Percentiles rank a stretch among this genome's conserved stretches.
These are phyloP conservation scores for Fraxinus quadrangulata DNA, from an alignment of 257 asterid genomes.

Conservation along the genomic window DNA sequence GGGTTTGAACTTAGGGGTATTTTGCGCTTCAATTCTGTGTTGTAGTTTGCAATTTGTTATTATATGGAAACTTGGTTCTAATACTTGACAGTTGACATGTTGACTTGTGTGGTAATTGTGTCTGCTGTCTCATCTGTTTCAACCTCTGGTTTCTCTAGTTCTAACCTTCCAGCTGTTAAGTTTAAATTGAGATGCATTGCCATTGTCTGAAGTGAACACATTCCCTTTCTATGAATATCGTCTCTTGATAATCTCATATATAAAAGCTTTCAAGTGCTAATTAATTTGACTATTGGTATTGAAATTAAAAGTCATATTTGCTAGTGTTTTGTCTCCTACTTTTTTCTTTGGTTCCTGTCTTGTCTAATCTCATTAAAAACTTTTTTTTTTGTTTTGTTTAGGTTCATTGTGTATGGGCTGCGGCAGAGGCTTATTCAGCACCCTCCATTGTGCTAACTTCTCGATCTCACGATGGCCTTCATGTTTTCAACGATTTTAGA, in stretches of 20 bases:
- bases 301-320: not conserved
- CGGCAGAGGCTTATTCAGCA: slow-evolving; percentile 99
- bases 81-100: not conserved
- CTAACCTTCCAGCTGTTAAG: not conserved
- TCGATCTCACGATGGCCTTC: slow-evolving; percentile 82
- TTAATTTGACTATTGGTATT: not conserved
- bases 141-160: not conserved
- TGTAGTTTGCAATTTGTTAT: not conserved
- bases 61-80: not conserved
- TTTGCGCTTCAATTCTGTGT: not conserved
- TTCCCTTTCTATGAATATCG: not conserved
- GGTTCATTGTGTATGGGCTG: slow-evolving; percentile 99
- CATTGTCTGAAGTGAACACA: not conserved
- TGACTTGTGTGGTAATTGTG: not conserved
- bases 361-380: no score
- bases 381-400: no score
- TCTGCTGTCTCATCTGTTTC: not conserved
- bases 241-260: not conserved
- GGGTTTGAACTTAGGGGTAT: not conserved
- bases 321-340: not conserved
- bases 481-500: slow-evolving; percentile 98
- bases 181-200: not conserved
- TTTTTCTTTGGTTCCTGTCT: not conserved
- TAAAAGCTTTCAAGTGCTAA: not conserved
- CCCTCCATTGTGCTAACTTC: slow-evolving; percentile 95